Evolutionary conservation across 2,329 filamentous ascomycete species (phyloP).

Genomic region (Colletotrichum zoysiae): DNA sequence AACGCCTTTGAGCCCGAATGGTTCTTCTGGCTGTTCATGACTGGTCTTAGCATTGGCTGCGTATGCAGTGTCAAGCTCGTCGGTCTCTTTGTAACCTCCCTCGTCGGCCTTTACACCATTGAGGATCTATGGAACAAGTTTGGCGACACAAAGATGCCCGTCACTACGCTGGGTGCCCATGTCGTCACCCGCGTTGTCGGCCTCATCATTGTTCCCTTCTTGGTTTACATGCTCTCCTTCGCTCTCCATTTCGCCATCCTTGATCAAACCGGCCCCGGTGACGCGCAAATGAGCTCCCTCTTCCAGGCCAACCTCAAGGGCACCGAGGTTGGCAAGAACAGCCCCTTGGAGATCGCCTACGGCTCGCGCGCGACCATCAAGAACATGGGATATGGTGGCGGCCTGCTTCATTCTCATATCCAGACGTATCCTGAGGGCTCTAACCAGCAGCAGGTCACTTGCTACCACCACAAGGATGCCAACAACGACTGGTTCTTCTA

Average conservation of each 20-base stretch:
- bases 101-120: slow-evolving; percentile 94
- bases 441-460: slow-evolving; percentile 94
- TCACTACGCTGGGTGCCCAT: slow-evolving; percentile 79
- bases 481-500: slow-evolving; percentile 99
- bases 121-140: slow-evolving; percentile 99
- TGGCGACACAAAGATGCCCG: slow-evolving; percentile 91
- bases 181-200: slow-evolving; percentile 84
- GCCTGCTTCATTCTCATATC: slow-evolving; percentile 94
- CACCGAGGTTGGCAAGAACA: slow-evolving; percentile 94
- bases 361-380: slow-evolving; percentile 94
- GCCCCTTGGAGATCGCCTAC: slow-evolving; percentile 89
- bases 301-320: slow-evolving; percentile 97
- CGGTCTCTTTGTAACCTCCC: slow-evolving; percentile 92
- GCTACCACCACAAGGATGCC: slow-evolving; percentile 99
- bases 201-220: slow-evolving; percentile 87
- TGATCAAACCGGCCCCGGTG: slow-evolving; percentile 92
- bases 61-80: slow-evolving; percentile 99
- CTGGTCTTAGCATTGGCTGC: slow-evolving; percentile 94
- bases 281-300: slow-evolving; percentile 99
- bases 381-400: slow-evolving; percentile 99
- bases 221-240: slow-evolving; percentile 97
- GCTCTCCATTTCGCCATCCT: slow-evolving; percentile 94
- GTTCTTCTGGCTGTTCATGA: slow-evolving; percentile 95
- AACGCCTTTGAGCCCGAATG: slow-evolving; percentile 91
- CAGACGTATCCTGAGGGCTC: slow-evolving; percentile 97